Conservation (phyloP, 164 flowering plant genomes). For the Piper betle region DNA sequence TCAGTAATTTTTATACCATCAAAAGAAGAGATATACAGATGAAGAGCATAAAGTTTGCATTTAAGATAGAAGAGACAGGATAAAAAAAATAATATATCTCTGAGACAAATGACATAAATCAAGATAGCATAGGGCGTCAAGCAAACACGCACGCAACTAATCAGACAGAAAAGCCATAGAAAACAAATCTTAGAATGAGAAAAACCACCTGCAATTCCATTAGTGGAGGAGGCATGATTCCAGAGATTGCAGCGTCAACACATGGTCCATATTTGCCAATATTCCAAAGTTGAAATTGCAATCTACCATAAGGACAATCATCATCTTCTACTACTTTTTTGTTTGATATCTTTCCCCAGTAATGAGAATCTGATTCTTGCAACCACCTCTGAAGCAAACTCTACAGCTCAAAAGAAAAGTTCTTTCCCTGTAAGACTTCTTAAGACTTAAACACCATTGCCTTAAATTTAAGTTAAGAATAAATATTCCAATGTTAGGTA, state of each 20-base stretch:
- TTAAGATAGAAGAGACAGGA: no score
- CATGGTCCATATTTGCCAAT: constrained; percentile 74
- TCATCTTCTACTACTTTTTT: constrained; percentile 25
- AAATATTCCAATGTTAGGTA: no score
- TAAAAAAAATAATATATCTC: no score
- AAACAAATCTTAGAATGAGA: no score
- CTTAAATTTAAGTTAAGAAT: background rate
- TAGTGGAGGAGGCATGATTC: constrained; percentile 93
- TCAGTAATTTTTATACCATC: no score
- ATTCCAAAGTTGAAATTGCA: constrained; percentile 84
- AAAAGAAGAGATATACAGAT: no score
- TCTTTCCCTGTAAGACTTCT: background rate
- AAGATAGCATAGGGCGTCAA: no score
- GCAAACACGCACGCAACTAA: no score
- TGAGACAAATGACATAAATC: no score
- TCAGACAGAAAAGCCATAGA: no score
- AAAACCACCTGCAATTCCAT: constrained; percentile 88
- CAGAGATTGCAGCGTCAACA: constrained; percentile 88
- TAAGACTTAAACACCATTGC: background rate
- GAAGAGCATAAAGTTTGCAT: no score
- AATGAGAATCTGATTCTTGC: constrained; percentile 39
- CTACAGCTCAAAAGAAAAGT: constrained; percentile 22
- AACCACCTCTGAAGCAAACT: constrained; percentile 57
- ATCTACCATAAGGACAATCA: constrained; percentile 27
- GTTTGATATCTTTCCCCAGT: constrained; percentile 46